A percentile compares a stretch with the other conserved stretches of the same genome.
phyloP scores from a whole-genome alignment of 1,284 basidiomycete genomes.

The Takashimella koratensis region DNA sequence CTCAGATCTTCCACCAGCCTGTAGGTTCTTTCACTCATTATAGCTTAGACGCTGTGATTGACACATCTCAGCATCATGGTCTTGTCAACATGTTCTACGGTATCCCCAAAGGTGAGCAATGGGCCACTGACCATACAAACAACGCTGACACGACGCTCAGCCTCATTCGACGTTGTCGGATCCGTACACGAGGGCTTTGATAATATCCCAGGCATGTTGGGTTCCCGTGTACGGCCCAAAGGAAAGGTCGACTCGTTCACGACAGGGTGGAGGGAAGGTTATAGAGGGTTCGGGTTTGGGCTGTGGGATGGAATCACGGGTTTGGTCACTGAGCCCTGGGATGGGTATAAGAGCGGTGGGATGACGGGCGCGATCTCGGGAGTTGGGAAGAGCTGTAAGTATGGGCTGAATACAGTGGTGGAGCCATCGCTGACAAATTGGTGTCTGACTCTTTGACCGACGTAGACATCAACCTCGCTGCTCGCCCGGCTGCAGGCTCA shows the following conservation, averaged over 20 bases:
- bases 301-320: constrained; percentile 58
- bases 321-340: constrained; percentile 54
- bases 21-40: constrained; percentile 35
- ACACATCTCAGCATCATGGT: constrained; percentile 42
- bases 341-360: constrained; percentile 55
- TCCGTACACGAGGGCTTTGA: constrained; percentile 54
- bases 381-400: constrained; percentile 54
- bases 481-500: constrained; percentile 50
- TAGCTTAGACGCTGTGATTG: neutral
- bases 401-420: neutral
- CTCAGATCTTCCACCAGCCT: constrained; percentile 51
- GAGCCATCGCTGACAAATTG: constrained; percentile 13
- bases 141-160: neutral
- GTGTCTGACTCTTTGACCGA: constrained; percentile 1
- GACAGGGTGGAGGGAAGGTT: constrained; percentile 54
- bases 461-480: constrained; percentile 50
- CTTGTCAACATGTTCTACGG: constrained; percentile 53
- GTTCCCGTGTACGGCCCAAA: constrained; percentile 49
- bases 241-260: constrained; percentile 52
- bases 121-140: neutral
- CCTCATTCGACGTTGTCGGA: constrained; percentile 48
- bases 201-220: constrained; percentile 53
- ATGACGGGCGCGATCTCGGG: constrained; percentile 55
- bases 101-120: constrained; percentile 39
- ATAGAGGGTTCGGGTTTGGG: constrained; percentile 47